phyloP scores from a whole-genome alignment of 2,329 filamentous ascomycete genomes.

The Cladosporium sp. region DNA sequence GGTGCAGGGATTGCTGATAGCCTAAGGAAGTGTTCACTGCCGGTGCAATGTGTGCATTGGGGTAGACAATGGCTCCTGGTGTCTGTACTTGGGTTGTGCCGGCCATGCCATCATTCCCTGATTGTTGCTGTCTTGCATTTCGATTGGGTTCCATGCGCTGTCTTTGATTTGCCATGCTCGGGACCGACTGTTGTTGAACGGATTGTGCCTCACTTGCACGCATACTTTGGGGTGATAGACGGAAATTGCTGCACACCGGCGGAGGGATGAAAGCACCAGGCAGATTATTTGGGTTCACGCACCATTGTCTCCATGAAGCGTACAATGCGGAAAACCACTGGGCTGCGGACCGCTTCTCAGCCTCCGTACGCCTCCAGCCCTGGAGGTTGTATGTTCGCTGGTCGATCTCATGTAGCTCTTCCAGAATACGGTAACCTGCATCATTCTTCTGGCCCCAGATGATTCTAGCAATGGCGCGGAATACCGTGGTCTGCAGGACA shows the following conservation, averaged over 20 bases:
- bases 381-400: constrained; percentile 16
- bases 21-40: no score
- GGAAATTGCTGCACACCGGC: not conserved
- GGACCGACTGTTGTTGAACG: not conserved
- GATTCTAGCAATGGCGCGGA: constrained; percentile 43
- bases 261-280: not conserved
- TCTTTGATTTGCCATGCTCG: not conserved
- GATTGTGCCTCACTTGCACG: not conserved
- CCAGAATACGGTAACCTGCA: constrained; percentile 13
- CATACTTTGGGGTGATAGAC: not conserved
- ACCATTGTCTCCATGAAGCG: not conserved
- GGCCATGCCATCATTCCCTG: not conserved
- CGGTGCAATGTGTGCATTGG: no score
- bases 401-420: constrained; percentile 19
- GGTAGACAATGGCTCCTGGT: no score
- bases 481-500: constrained; percentile 50
- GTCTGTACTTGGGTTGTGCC: no score
- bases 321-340: constrained; percentile 11
- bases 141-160: not conserved
- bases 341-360: constrained; percentile 15
- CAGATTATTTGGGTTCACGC: not conserved
- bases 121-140: not conserved
- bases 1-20: no score
- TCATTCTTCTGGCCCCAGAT: constrained; percentile 33
- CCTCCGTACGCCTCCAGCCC: constrained; percentile 11